These are phyloP conservation scores for Nelumbo lutea DNA, from an alignment of 164 flowering plant genomes.

Conservation along the genomic window DNA sequence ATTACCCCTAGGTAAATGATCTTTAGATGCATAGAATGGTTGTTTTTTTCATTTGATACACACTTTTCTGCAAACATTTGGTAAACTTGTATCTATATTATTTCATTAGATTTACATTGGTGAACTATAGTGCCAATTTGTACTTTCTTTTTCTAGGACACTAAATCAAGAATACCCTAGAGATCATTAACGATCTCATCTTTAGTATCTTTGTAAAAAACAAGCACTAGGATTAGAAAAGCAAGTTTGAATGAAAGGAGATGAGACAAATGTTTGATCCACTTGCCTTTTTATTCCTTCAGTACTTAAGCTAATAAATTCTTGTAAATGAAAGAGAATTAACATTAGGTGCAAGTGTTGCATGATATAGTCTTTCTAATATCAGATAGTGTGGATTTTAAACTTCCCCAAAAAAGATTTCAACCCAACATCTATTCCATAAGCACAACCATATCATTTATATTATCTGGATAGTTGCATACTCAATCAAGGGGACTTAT, in stretches of 20 bases:
- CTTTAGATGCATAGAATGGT: constrained; percentile 7
- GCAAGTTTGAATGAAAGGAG: constrained; percentile 84
- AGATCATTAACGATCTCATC: constrained; percentile 52
- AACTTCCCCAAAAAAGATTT: constrained; percentile 47
- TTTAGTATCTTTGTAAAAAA: constrained; percentile 79
- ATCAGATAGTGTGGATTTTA: constrained; percentile 57
- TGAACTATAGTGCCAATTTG: constrained; percentile 55
- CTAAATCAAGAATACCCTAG: constrained; percentile 66
- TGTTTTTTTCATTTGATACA: constrained; percentile 22
- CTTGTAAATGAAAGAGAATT: constrained; percentile 68
- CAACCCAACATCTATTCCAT: constrained; percentile 79
- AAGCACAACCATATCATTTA: constrained; percentile 38
- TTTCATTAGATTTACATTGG: constrained; percentile 14
- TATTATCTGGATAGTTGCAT: constrained; percentile 75
- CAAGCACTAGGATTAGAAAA: constrained; percentile 56
- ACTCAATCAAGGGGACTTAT: constrained; percentile 80
- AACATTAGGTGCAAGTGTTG: constrained; percentile 69
- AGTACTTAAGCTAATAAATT: constrained; percentile 68
- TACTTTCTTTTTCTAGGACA: constrained; percentile 82
- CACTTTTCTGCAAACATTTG: constrained; percentile 7
- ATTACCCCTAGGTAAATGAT: constrained; percentile 9
- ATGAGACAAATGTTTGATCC: constrained; percentile 37
- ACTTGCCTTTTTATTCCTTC: constrained; percentile 58
- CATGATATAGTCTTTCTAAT: constrained; percentile 57
- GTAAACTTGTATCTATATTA: constrained; percentile 11